Evolutionary conservation across 2,329 filamentous ascomycete genomes (phyloP), one percentile per base, ranked within the genome.

Genomic region (Fusarium nanum): DNA sequence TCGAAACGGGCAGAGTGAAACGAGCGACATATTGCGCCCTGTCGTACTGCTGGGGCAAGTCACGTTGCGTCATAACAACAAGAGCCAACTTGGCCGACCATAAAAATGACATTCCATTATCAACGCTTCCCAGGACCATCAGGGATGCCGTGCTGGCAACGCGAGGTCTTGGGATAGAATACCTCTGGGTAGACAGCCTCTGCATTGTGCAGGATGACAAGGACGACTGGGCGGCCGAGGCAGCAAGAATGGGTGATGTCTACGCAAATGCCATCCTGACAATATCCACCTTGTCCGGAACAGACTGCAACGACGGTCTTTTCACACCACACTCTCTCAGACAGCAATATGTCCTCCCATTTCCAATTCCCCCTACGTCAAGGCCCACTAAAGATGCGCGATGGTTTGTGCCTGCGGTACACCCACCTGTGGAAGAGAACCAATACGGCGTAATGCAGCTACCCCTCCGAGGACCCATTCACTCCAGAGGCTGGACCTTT

Each of bases 151-250:
- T 67, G 3, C 28, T 22, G 13, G 57, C 49, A 30, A 53, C 62
- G 2, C 27, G 62, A 5, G 50, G 32, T 8, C 18, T 67, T 1
- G 63, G 27, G 0, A 32, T 67, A 1, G 28, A 58, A 1, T 67
- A 67, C 13, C 7, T 67, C 6, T 67, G 64, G 64, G 67, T 67
- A 4, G 64, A 67, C 18, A 52, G 56, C 0, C 23, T 67, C 1
- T 67, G 64, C 18, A 67, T 67, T 25, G 14, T 67, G 3, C 63
- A 67, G 6, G 63, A 67, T 8, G 60, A 64, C 3, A 42, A 25
- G 2, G 23, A 52, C 6, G 64, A 67, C 13, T 67, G 63, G 64
- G 22, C 32, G 6, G 11, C 22, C 1, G 64, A 67, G 22, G 56
- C 64, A 7, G 32, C 63, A 6, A 28, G 32, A 25, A 67, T 63